Percentiles rank a stretch among this genome's conserved stretches.
These are phyloP conservation scores for Geotrichum histeridarum DNA, from an alignment of 1,139 yeast species.

Conservation along the genomic window DNA sequence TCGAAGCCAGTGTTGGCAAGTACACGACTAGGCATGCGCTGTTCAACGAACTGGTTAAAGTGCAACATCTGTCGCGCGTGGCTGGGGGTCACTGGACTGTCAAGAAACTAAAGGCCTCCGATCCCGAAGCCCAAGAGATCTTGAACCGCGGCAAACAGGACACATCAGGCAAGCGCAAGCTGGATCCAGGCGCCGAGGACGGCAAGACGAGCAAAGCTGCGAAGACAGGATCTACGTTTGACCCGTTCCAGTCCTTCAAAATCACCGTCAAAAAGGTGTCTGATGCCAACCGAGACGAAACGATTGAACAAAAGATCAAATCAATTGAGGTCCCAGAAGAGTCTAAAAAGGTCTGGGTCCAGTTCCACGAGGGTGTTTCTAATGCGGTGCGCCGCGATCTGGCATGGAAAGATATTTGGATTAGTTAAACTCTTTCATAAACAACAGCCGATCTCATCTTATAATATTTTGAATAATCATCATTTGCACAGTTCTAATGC, in stretches of 20 bases:
- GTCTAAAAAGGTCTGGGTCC: slow-evolving; percentile 63
- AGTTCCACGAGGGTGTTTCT: slow-evolving; percentile 88
- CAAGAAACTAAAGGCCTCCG: slow-evolving; percentile 10
- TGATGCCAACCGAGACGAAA: not conserved
- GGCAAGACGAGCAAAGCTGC: not conserved
- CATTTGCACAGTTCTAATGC: no score
- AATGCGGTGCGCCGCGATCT: slow-evolving; percentile 87
- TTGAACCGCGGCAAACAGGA: not conserved
- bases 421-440: not conserved
- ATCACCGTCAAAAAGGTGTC: not conserved
- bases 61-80: slow-evolving; percentile 3
- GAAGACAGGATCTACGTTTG: not conserved
- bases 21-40: slow-evolving; percentile 31
- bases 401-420: slow-evolving; percentile 72
- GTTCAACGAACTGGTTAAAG: slow-evolving; percentile 23
- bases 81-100: slow-evolving; percentile 18
- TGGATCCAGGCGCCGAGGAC: not conserved
- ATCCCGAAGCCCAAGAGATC: slow-evolving; percentile 5
- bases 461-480: no score
- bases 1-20: slow-evolving; percentile 30
- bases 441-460: not conserved
- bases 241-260: slow-evolving; percentile 4
- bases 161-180: not conserved
- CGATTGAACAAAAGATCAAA: not conserved
- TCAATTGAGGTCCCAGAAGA: not conserved